Evolutionary conservation across 495 filamentous ascomycete species (phyloP), one percentile per base, ranked within the genome.

Genomic region (Penicillium maclennaniae): DNA sequence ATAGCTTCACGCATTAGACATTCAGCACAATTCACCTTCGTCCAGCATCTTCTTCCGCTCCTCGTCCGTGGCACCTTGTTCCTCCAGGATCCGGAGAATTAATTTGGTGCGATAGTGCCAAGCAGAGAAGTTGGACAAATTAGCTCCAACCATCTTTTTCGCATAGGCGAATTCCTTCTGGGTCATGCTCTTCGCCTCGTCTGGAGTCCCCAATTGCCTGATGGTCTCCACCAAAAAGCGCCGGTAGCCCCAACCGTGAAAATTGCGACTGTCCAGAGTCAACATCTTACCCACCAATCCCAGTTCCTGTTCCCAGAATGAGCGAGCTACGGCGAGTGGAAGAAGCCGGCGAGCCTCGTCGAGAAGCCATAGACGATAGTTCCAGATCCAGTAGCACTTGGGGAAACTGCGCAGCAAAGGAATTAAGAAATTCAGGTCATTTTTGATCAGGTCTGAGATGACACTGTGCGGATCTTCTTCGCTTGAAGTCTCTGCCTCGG

Each of bases 311-410:
- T 87, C 77, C 95, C 92, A 97, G 20, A 96, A 72, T 44, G 73
- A 62, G 15, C 80, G 78, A 1, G 87, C 78, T n/a, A 73, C 58
- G 0, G 69, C 12, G 4, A 65, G 43, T 10, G 82, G 78, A 7
- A 96, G 76, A 31, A 84, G 75, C 10, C 71, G 66, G 39, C 85
- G 86, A 41, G 84, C 83, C 66, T 89, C 82, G 43, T 85, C 72
- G 16, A 99, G 74, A 1, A 91, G 73, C 93, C 95, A 97, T 12
- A 84, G 70, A n/a, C 93, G 86, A 71, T 97, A 89, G 67, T 95
- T 95, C 93, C 93, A 99, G 40, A 99, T 89, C 91, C 93, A 97
- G 76, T 99, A 99, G 76, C 93, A 97, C 73, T 99, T 99, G 21
- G 93, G 95, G 60, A 82, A 90, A 55, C 89, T 82, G 31, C 83